Percentiles rank a stretch among this genome's conserved stretches.
Evolutionary conservation across 2,329 filamentous ascomycete genomes (phyloP).

Genomic region (Colletotrichum gigasporum): DNA sequence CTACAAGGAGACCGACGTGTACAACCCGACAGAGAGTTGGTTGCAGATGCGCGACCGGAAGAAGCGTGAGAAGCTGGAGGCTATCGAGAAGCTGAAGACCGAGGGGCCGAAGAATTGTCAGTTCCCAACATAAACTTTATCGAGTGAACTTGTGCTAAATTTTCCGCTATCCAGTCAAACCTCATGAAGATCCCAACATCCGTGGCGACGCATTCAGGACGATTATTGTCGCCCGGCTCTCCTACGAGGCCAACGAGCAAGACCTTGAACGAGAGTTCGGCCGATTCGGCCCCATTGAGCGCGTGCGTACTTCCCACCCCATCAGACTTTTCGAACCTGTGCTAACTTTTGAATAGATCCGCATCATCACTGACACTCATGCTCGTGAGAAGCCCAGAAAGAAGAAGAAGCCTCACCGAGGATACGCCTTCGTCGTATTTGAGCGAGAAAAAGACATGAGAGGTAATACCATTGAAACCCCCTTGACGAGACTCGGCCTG

Average conservation of each 20-base stretch:
- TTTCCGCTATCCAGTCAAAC: constrained; percentile 69
- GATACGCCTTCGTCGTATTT: constrained; percentile 97
- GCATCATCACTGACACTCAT: constrained; percentile 83
- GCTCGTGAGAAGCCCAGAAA: constrained; percentile 76
- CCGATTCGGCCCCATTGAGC: constrained; percentile 92
- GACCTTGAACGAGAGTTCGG: constrained; percentile 95
- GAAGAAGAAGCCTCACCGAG: constrained; percentile 83
- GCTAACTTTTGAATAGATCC: constrained; percentile 69
- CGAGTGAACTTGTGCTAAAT: constrained; percentile 33
- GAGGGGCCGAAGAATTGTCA: constrained; percentile 68
- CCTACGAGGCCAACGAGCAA: constrained; percentile 87
- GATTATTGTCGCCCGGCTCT: constrained; percentile 88
- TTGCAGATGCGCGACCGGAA: constrained; percentile 86
- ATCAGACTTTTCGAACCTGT: constrained; percentile 1
- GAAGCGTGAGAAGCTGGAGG: constrained; percentile 80
- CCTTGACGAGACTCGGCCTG: constrained; percentile 21
- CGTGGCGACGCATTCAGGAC: constrained; percentile 96
- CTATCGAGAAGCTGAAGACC: constrained; percentile 69
- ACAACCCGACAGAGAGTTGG: constrained; percentile 90
- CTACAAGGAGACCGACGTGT: constrained; percentile 81
- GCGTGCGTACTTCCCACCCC: constrained; percentile 61
- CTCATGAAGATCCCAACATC: constrained; percentile 85
- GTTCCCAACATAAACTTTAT: neutral
- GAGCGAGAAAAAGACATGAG: constrained; percentile 99
- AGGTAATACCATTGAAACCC: constrained; percentile 71